Evolutionary conservation across 306 rosid genomes (phyloP).

Genomic region (Quercus bicolor): DNA sequence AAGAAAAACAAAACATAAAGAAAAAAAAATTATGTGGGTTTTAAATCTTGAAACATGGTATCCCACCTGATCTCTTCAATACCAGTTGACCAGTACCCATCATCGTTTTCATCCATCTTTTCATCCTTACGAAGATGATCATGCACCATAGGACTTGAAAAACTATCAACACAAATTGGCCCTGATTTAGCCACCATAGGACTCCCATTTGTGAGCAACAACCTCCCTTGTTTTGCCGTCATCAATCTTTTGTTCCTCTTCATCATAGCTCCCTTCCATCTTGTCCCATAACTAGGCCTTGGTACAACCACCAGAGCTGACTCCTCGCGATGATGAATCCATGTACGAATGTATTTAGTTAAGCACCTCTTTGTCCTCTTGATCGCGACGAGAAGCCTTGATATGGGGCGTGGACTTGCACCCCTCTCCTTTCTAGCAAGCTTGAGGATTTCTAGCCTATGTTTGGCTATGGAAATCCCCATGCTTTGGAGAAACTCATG

Average conservation of each 20-base stretch:
- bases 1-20: not conserved
- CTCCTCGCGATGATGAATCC: conserved; percentile 31
- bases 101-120: conserved; percentile 29
- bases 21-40: conserved; percentile 52
- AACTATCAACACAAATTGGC: conserved; percentile 32
- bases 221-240: conserved; percentile 43
- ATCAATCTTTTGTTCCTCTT: conserved; percentile 52
- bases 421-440: conserved; percentile 53
- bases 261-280: conserved; percentile 50
- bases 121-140: conserved; percentile 45
- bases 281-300: conserved; percentile 42
- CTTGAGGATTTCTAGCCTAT: conserved; percentile 88
- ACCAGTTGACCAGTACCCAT: conserved; percentile 67
- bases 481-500: conserved; percentile 95
- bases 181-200: conserved; percentile 29
- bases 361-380: conserved; percentile 64
- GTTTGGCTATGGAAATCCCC: conserved; percentile 96
- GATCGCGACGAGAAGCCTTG: conserved; percentile 58
- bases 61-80: conserved; percentile 92
- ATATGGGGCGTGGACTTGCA: conserved; percentile 31
- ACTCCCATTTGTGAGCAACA: conserved; percentile 59
- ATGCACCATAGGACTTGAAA: conserved; percentile 52
- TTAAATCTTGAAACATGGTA: conserved; percentile 82
- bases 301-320: conserved; percentile 76
- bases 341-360: conserved; percentile 35